These are phyloP conservation scores for Monotropa hypopitys DNA, from an alignment of 179 eudicot genomes.

Conservation along the genomic window DNA sequence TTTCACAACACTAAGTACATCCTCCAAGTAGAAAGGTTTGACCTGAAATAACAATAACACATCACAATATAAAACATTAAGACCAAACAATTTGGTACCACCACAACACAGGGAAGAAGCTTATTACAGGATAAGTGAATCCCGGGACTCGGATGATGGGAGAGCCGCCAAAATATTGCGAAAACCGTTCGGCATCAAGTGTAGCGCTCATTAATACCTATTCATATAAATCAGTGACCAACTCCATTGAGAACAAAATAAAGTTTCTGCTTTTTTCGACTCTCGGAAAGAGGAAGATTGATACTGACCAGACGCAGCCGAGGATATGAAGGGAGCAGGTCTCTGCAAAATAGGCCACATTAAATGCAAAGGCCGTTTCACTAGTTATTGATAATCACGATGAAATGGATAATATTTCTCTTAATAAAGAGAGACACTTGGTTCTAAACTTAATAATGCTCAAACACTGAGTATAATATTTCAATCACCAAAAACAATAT, in stretches of 20 bases:
- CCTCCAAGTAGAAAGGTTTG: conserved; percentile 68
- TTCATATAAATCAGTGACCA: conserved; percentile 8
- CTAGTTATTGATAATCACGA: neutral
- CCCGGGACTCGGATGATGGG: conserved; percentile 92
- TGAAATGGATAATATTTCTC: neutral
- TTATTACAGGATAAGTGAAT: conserved; percentile 85
- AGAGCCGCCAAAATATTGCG: conserved; percentile 89
- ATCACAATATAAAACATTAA: neutral
- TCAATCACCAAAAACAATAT: neutral
- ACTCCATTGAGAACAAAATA: neutral
- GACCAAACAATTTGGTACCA: neutral
- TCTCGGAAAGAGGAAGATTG: neutral
- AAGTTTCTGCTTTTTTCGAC: neutral
- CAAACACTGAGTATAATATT: neutral
- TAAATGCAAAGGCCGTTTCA: neutral
- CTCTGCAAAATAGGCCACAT: conserved; percentile 35
- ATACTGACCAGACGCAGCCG: conserved; percentile 68
- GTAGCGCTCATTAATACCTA: conserved; percentile 99
- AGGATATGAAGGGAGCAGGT: conserved; percentile 77
- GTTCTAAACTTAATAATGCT: neutral
- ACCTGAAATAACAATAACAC: conserved; percentile 43
- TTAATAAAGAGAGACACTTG: neutral
- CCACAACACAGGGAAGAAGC: neutral
- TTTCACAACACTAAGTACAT: conserved; percentile 48
- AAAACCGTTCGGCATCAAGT: conserved; percentile 89